Evolutionary conservation across 208 protist species (phyloP), one percentile per base, ranked within the genome.

Genomic region (Phytomonas sp.): DNA sequence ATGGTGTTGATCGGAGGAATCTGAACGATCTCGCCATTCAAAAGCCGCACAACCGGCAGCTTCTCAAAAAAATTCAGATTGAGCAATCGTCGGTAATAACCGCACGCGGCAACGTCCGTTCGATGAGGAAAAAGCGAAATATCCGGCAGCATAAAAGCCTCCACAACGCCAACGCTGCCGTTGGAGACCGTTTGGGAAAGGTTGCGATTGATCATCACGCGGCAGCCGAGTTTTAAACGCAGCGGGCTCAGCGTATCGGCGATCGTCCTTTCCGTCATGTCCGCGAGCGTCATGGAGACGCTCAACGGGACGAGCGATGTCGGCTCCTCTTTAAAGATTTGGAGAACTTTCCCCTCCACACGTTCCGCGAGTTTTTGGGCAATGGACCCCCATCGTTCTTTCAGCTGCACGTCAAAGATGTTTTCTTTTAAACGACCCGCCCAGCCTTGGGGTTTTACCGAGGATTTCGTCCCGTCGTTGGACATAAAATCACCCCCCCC

Each of bases 181-280:
- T 97, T 95, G 29, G 86, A 93, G 33, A 97, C 86, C 12, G 80
- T 83, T 10, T 86, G 83, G 6, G 89, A 93, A 5, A 97, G 78
- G 76, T 97, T 97, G 64, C 90, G 87, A 66, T 85, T 94, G 42
- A 95, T 63, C 93, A 97, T 95, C 29, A 97, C 90, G 0, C 88
- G 93, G 56, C 84, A 91, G 30, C 92, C 92, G 23, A 94, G 71
- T 76, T 94, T 94, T 49, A 97, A 80, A 19, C 82, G 87, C 62
- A 94, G 73, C 16, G 88, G 91, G 19, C 61, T n/a, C 37, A 96
- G 79, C 32, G 72, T 68, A 26, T 89, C 75, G 33, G 79, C 81
- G 36, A 74, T 81, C 29, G 85, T 77, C 42, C 77, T 69, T 66
- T 66, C 75, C 7, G 75, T 82, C 63, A 82, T 77, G 65, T 92